phyloP scores from a whole-genome alignment of 169 alveolate genomes.

The Amoebophrya sp. region DNA sequence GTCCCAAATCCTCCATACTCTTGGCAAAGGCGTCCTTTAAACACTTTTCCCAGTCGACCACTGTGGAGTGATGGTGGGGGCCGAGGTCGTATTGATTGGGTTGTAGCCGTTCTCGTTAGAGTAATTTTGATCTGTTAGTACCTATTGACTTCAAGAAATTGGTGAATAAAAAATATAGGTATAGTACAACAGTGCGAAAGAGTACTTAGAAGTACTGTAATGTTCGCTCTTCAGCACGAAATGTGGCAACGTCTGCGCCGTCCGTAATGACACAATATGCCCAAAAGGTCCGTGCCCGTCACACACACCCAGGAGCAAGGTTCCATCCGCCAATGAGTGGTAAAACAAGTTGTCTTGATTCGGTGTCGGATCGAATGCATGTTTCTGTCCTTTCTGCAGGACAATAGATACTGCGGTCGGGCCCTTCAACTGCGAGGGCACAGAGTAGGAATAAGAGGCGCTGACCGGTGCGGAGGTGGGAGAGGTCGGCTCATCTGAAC shows the following conservation, averaged over 20 bases:
- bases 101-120: neutral
- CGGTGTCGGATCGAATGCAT: neutral
- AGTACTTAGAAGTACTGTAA: too few relatives aligned
- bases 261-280: constrained; percentile 43
- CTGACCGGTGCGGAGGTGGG: too few relatives aligned
- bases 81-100: neutral
- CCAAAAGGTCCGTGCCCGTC: constrained; percentile 51
- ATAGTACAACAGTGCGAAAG: neutral
- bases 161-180: neutral
- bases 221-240: neutral
- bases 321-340: constrained; percentile 34
- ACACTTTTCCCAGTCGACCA: constrained; percentile 34
- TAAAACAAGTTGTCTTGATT: constrained; percentile 44
- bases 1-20: constrained; percentile 39
- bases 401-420: neutral
- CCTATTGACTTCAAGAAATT: neutral
- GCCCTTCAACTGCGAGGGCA: neutral
- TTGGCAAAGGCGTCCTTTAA: constrained; percentile 37
- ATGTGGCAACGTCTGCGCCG: constrained; percentile 43
- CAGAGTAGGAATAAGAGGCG: neutral
- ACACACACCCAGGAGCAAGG: constrained; percentile 37
- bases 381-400: neutral
- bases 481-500: too few relatives aligned
- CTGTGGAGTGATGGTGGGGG: constrained; percentile 34
- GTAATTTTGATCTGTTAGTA: neutral